These are phyloP conservation scores for Verticillium nonalfalfae DNA, from an alignment of 2,329 filamentous ascomycete species.

Conservation along the genomic window DNA sequence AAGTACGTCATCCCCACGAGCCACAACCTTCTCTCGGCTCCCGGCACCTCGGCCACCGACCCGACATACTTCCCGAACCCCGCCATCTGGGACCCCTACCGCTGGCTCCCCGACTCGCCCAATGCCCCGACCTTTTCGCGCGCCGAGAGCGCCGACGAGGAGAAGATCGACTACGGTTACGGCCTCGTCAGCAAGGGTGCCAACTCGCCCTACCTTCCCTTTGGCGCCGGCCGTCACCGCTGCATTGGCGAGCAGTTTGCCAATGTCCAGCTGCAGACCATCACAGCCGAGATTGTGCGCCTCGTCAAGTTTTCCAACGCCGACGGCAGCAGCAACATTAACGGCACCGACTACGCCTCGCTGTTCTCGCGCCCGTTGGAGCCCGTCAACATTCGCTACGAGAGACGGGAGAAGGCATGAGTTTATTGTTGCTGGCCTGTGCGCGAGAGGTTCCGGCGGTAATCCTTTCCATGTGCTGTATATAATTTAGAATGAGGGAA, in stretches of 20 bases:
- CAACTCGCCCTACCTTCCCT: conserved; percentile 84
- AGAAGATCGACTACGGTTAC: conserved; percentile 89
- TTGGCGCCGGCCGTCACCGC: conserved; percentile 85
- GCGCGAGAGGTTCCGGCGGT: neutral
- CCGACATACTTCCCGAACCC: conserved; percentile 76
- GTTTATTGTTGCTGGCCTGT: neutral
- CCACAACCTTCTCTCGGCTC: conserved; percentile 78
- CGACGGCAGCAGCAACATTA: conserved; percentile 62
- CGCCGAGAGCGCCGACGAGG: conserved; percentile 50
- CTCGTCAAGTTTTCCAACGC: conserved; percentile 74
- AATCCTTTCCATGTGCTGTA: neutral
- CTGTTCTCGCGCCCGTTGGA: conserved; percentile 69
- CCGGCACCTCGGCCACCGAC: conserved; percentile 71
- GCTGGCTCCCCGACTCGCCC: conserved; percentile 68
- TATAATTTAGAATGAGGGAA: neutral
- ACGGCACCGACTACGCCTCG: conserved; percentile 62
- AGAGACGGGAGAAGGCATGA: conserved; percentile 47
- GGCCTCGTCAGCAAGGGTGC: conserved; percentile 89
- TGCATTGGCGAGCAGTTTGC: conserved; percentile 98
- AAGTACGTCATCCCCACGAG: conserved; percentile 75
- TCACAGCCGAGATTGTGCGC: conserved; percentile 70
- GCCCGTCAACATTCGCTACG: conserved; percentile 69
- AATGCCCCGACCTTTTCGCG: conserved; percentile 41
- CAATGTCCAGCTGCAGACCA: conserved; percentile 84
- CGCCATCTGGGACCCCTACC: conserved; percentile 79